These are phyloP conservation scores for Tephrocybe sp. DNA, from an alignment of 768 basidiomycete genomes.

Conservation along the genomic window DNA sequence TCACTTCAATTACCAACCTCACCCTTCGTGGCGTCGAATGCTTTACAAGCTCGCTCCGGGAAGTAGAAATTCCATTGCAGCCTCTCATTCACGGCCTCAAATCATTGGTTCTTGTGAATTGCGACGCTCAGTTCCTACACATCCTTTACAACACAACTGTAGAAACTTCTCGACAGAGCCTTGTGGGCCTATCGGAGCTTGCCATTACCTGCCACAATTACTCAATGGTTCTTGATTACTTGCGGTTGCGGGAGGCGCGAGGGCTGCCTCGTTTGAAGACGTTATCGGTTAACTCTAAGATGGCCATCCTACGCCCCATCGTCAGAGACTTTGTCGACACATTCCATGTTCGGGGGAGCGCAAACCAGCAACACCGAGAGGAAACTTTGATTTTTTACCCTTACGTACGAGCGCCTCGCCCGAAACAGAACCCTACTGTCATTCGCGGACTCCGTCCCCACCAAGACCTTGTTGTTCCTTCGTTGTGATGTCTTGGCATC, in stretches of 20 bases:
- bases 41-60: constrained; percentile 11
- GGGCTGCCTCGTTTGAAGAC: constrained; percentile 11
- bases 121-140: constrained; percentile 14
- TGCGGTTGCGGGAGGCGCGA: constrained; percentile 13
- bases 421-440: background rate
- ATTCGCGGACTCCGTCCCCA: background rate
- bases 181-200: constrained; percentile 14
- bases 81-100: constrained; percentile 14
- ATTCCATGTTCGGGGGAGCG: constrained; percentile 8
- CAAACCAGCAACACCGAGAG: background rate
- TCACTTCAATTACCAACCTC: constrained; percentile 8
- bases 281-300: constrained; percentile 16
- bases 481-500: no score
- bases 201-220: constrained; percentile 16
- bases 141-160: constrained; percentile 12
- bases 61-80: constrained; percentile 8
- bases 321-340: constrained; percentile 4
- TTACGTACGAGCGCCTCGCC: background rate
- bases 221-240: constrained; percentile 12
- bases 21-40: constrained; percentile 18
- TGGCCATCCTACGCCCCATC: constrained; percentile 16
- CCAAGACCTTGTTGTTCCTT: no score
- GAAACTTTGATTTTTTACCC: background rate
- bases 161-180: background rate
- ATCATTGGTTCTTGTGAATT: constrained; percentile 12